Conservation (phyloP, 169 alveolate genomes). For the Plasmodium cynomolgi region DNA sequence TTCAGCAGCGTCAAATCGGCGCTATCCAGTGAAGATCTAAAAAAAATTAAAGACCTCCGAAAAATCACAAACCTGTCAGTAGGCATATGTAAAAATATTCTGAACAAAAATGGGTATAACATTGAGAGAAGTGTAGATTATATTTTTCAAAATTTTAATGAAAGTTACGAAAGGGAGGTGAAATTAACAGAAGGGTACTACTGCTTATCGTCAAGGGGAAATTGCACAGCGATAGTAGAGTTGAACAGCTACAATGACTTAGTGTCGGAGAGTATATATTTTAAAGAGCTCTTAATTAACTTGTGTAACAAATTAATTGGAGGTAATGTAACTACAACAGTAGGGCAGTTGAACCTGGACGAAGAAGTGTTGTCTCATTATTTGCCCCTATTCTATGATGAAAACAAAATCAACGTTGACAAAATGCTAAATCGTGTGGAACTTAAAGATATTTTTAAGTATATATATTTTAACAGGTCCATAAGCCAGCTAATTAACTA, state of each 20-base stretch:
- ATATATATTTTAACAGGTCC: conserved; percentile 55
- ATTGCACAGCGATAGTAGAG: conserved; percentile 30
- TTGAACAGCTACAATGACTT: conserved; percentile 57
- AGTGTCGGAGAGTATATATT: conserved; percentile 59
- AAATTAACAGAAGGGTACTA: conserved; percentile 69
- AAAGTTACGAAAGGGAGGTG: conserved; percentile 22
- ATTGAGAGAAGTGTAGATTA: conserved; percentile 53
- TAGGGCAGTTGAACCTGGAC: background rate
- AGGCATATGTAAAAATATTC: conserved; percentile 46
- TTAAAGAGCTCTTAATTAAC: conserved; percentile 66
- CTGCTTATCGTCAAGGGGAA: conserved; percentile 26
- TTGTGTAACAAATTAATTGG: conserved; percentile 36
- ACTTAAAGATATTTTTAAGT: conserved; percentile 32
- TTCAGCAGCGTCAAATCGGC: conserved; percentile 13
- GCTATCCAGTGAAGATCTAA: conserved; percentile 25
- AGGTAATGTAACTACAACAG: conserved; percentile 10
- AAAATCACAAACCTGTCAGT: conserved; percentile 61
- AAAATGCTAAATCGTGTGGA: conserved; percentile 26
- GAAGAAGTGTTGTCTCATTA: conserved; percentile 17
- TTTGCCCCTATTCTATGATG: conserved; percentile 52
- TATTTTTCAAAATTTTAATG: conserved; percentile 56
- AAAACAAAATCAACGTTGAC: conserved; percentile 38
- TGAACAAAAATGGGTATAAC: conserved; percentile 63
- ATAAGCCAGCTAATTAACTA: conserved; percentile 58
- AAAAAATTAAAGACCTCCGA: conserved; percentile 59